Conservation (phyloP, 805 yeast species). For the Teunomyces funiuensis region DNA sequence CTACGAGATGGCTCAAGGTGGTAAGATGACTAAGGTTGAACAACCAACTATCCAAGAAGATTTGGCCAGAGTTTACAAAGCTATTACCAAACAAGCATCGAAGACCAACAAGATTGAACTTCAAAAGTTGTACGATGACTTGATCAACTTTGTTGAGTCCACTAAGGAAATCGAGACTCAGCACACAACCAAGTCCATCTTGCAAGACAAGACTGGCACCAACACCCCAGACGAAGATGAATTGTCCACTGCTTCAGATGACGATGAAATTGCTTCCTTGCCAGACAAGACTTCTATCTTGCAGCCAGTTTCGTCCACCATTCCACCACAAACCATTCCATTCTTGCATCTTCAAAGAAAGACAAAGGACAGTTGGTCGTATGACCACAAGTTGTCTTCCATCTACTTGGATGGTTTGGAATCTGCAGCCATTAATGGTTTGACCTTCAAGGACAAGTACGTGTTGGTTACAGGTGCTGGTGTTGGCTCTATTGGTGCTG, state of each 20-base stretch:
- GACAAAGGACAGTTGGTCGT: slow-evolving; percentile 76
- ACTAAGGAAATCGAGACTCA: slow-evolving; percentile 71
- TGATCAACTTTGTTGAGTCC: slow-evolving; percentile 65
- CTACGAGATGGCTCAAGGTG: slow-evolving; percentile 94
- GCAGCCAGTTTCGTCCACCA: slow-evolving; percentile 70
- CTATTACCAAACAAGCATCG: slow-evolving; percentile 71
- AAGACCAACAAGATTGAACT: slow-evolving; percentile 65
- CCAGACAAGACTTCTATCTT: slow-evolving; percentile 67
- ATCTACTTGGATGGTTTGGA: slow-evolving; percentile 87
- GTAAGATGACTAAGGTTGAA: slow-evolving; percentile 66
- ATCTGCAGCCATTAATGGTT: slow-evolving; percentile 91
- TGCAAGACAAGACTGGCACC: slow-evolving; percentile 45
- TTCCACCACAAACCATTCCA: slow-evolving; percentile 86
- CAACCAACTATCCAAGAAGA: slow-evolving; percentile 85
- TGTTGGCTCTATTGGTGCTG: slow-evolving; percentile 98
- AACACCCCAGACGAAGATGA: slow-evolving; percentile 36
- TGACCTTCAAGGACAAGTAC: slow-evolving; percentile 82
- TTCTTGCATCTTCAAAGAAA: slow-evolving; percentile 90
- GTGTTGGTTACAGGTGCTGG: slow-evolving; percentile 98
- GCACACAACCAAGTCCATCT: slow-evolving; percentile 55
- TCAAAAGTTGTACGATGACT: slow-evolving; percentile 67
- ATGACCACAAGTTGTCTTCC: slow-evolving; percentile 76
- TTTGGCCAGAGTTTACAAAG: slow-evolving; percentile 76
- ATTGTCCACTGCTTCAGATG: slow-evolving; percentile 51
- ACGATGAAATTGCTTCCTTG: slow-evolving; percentile 85